A percentile compares a stretch with the other conserved stretches of the same genome.
Conservation (phyloP, 2,329 filamentous ascomycete genomes). For the Stromatinia cepivora region DNA sequence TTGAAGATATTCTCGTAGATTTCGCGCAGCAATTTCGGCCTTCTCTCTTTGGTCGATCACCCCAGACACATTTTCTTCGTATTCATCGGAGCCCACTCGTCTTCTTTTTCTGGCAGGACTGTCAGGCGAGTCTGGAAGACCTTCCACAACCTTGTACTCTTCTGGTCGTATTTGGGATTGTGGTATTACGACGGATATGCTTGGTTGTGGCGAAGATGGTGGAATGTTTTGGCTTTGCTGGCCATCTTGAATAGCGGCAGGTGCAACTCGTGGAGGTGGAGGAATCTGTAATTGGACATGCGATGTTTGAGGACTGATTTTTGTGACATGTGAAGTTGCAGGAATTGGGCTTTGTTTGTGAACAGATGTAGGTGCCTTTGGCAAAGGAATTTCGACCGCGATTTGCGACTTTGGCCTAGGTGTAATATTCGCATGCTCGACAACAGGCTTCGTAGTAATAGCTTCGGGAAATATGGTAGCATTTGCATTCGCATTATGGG, state of each 20-base stretch:
- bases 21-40: conserved; percentile 70
- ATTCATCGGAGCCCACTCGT: conserved; percentile 50
- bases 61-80: conserved; percentile 58
- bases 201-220: conserved; percentile 26
- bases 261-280: neutral
- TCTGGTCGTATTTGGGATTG: conserved; percentile 33
- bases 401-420: conserved; percentile 42
- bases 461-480: conserved; percentile 20
- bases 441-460: conserved; percentile 19
- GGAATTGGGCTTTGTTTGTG: neutral
- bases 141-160: conserved; percentile 37
- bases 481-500: conserved; percentile 7
- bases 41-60: conserved; percentile 79
- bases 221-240: conserved; percentile 9
- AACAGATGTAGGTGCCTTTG: neutral
- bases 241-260: neutral
- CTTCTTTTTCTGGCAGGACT: conserved; percentile 50
- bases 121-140: conserved; percentile 36
- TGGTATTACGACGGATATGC: conserved; percentile 37
- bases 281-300: neutral
- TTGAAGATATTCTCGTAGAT: conserved; percentile 67
- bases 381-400: conserved; percentile 35
- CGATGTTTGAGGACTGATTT: neutral
- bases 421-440: conserved; percentile 36
- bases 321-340: neutral